Percentiles rank a stretch among this genome's conserved stretches.
phyloP scores from a whole-genome alignment of 352 stramenopile species.

The Phytopythium boreale region DNA sequence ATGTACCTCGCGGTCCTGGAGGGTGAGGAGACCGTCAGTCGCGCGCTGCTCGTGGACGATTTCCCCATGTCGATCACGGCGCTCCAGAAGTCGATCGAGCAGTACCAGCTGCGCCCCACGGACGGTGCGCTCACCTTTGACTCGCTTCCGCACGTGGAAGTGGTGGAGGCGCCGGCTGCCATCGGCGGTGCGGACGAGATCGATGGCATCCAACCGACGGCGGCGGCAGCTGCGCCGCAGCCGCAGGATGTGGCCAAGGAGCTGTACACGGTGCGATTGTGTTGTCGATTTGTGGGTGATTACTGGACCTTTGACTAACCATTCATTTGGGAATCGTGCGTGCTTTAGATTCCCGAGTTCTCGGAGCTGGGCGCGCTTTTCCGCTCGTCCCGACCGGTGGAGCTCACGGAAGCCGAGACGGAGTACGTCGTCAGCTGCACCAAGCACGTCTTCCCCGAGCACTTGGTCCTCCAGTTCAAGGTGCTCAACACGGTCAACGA shows the following conservation, averaged over 20 bases:
- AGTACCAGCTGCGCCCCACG: conserved; percentile 77
- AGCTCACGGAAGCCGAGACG: conserved; percentile 96
- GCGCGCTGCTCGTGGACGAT: conserved; percentile 62
- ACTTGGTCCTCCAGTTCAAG: conserved; percentile 97
- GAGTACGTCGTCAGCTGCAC: conserved; percentile 97
- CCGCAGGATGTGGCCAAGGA: conserved; percentile 86
- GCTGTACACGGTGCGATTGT: conserved; percentile 87
- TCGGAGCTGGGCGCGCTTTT: conserved; percentile 92
- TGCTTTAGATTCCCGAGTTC: conserved; percentile 92
- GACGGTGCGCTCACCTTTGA: conserved; percentile 82
- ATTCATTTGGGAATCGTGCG: background rate
- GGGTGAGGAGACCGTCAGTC: conserved; percentile 47
- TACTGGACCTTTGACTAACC: background rate
- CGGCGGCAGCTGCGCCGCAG: conserved; percentile 31
- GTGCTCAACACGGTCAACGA: conserved; percentile 99
- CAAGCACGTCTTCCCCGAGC: conserved; percentile 96
- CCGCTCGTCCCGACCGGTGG: conserved; percentile 86
- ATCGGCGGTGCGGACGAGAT: conserved; percentile 33
- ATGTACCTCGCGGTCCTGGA: conserved; percentile 85
- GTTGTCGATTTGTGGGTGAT: conserved; percentile 1
- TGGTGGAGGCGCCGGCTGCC: conserved; percentile 37
- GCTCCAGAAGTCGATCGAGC: conserved; percentile 85
- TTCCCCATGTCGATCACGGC: conserved; percentile 73
- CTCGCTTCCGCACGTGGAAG: conserved; percentile 79
- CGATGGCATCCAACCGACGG: conserved; percentile 18